Base-by-base conservation (phyloP, 208 protist genomes). In the Polymyxa betae region DNA sequence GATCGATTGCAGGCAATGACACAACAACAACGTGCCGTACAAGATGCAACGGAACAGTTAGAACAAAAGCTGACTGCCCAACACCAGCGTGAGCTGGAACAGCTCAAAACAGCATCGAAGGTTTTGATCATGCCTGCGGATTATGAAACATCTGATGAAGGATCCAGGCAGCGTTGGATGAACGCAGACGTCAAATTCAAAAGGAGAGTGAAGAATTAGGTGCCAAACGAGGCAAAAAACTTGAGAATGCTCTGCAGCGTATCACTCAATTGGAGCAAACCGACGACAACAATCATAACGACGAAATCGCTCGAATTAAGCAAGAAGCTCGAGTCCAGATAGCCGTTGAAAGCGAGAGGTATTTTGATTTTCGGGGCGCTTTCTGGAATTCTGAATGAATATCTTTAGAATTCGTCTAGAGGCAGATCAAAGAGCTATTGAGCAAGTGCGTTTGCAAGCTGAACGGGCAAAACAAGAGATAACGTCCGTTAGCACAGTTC, bases 291-390 rank as follows among this genome's bases (percentile, higher is more conserved):
- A 5, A 35, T 43, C 12, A 60, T 5, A 60, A 60, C 35, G 72
- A 82, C 12, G 72, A 82, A 20, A 5, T 82, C n/a, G 72, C 5
- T 12, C 72, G 72, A n/a, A 35, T 82, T 20, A 5, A n/a, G 35
- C 35, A 82, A 82, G 72, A 82, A n/a, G 16, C 35, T 5, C 72
- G 72, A 35, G n/a, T 82, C 16, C 72, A 82, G n/a, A 5, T 82
- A 12, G 72, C 72, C 72, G 72, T 82, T n/a, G 72, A 82, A n/a
- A 82, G 12, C 16, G 72, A 82, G 72, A 5, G 72, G 72, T 82
- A 82, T 20, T 82, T 5, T 35, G 16, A 16, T 35, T 5, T 20
- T 35, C n/a, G n/a, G 5, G 5, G 72, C 40, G n/a, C 35, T 16
- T 40, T 5, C 72, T 5, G 16, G 5, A 12, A 5, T 16, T 5